These are phyloP conservation scores for Aspergillus caelatus DNA, from an alignment of 2,329 filamentous ascomycete genomes.

Conservation along the genomic window DNA sequence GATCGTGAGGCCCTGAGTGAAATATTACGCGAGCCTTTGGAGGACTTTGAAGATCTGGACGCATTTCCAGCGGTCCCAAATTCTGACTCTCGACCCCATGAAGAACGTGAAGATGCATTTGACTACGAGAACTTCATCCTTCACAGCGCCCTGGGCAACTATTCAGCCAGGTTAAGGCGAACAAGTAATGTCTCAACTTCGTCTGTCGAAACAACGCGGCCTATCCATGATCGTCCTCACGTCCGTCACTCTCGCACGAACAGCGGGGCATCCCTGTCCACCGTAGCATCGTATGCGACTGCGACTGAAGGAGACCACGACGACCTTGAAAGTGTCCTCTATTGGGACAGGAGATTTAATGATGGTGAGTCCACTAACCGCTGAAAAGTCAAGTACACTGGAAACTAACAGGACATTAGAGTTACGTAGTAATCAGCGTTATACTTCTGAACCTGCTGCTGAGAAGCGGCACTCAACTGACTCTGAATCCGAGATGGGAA, in stretches of 20 bases:
- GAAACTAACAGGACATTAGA: constrained; percentile 19
- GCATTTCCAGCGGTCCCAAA: constrained; percentile 40
- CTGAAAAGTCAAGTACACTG: not conserved
- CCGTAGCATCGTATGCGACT: constrained; percentile 65
- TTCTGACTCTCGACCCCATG: constrained; percentile 71
- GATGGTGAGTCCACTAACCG: constrained; percentile 28
- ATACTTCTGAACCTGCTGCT: constrained; percentile 16
- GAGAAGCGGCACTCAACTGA: constrained; percentile 17
- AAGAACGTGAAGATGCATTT: constrained; percentile 92
- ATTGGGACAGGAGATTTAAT: constrained; percentile 42
- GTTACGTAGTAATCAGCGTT: constrained; percentile 28
- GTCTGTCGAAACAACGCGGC: constrained; percentile 56
- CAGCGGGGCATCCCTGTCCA: constrained; percentile 64
- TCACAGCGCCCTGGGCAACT: constrained; percentile 82
- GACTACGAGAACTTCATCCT: constrained; percentile 97
- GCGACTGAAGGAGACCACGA: constrained; percentile 58
- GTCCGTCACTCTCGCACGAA: constrained; percentile 52
- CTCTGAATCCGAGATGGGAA: constrained; percentile 26
- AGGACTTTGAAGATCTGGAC: constrained; percentile 40
- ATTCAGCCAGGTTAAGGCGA: constrained; percentile 36
- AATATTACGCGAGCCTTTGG: constrained; percentile 53
- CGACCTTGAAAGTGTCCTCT: constrained; percentile 43
- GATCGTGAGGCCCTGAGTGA: constrained; percentile 64
- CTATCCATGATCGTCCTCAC: constrained; percentile 23
- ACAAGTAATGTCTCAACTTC: constrained; percentile 45